Percentiles rank a stretch among this genome's conserved stretches.
These are phyloP conservation scores for Rhazya stricta DNA, from an alignment of 257 asterid genomes.

Conservation along the genomic window DNA sequence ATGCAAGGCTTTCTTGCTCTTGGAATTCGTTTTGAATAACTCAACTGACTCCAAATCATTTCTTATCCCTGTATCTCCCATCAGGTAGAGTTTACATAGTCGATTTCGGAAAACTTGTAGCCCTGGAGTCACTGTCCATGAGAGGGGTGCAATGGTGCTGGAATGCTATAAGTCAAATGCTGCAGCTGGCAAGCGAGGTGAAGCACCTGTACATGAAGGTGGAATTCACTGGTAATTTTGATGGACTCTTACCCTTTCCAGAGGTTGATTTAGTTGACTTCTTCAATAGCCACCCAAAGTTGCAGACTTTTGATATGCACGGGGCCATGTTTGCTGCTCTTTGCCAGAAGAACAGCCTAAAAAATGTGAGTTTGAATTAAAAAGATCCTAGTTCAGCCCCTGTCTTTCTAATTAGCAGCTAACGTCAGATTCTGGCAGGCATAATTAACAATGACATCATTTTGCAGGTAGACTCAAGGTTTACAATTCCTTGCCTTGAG, in stretches of 20 bases:
- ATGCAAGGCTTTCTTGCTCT: not conserved
- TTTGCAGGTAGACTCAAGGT: conserved; percentile 67
- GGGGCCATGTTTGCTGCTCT: conserved; percentile 99
- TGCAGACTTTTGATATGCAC: conserved; percentile 71
- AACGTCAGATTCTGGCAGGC: not conserved
- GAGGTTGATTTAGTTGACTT: conserved; percentile 86
- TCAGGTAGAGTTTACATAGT: conserved; percentile 66
- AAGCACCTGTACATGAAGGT: conserved; percentile 92
- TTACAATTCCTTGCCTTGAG: conserved; percentile 70
- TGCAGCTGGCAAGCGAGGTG: conserved; percentile 80
- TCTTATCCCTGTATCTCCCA: not conserved
- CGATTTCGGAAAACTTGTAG: conserved; percentile 75
- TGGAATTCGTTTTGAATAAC: not conserved
- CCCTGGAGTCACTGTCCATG: conserved; percentile 62
- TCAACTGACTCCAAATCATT: not conserved
- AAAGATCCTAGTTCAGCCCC: not conserved
- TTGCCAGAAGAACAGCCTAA: conserved; percentile 91
- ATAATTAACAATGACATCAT: conserved; percentile 1
- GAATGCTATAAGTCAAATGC: conserved; percentile 72
- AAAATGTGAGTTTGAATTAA: conserved; percentile 52
- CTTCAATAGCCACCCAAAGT: conserved; percentile 87
- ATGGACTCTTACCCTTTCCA: conserved; percentile 71
- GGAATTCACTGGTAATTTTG: conserved; percentile 79
- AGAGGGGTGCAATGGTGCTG: conserved; percentile 96
- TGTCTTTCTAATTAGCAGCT: not conserved